phyloP scores from a whole-genome alignment of 2,329 filamentous ascomycete genomes.

The Paecilomyces fulvus region DNA sequence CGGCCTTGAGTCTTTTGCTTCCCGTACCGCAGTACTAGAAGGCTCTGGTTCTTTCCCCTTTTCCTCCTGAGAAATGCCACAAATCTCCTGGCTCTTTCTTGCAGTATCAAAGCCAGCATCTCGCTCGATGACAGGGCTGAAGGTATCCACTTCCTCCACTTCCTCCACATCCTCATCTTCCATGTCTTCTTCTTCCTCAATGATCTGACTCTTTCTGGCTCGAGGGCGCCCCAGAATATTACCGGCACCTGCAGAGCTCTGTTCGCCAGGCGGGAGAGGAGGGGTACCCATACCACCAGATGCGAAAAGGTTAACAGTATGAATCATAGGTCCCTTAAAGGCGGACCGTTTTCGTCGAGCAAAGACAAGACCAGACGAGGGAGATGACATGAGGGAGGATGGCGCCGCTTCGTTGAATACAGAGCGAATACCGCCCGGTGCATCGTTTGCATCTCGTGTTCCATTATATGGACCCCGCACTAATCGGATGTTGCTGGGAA shows the following conservation, averaged over 20 bases:
- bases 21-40: not conserved
- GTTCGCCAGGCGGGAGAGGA: slow-evolving; percentile 14
- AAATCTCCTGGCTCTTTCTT: not conserved
- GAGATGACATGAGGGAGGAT: slow-evolving; percentile 28
- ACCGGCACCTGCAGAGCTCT: slow-evolving; percentile 12
- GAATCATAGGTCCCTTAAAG: slow-evolving; percentile 38
- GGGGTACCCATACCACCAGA: slow-evolving; percentile 27
- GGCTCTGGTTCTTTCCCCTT: slow-evolving; percentile 6
- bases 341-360: slow-evolving; percentile 37
- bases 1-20: slow-evolving; percentile 11
- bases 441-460: slow-evolving; percentile 18
- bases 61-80: not conserved
- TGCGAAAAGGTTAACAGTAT: slow-evolving; percentile 27
- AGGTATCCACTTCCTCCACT: slow-evolving; percentile 36
- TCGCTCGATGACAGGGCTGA: slow-evolving; percentile 15
- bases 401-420: slow-evolving; percentile 32
- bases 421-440: slow-evolving; percentile 17
- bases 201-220: slow-evolving; percentile 34
- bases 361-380: slow-evolving; percentile 37
- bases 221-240: slow-evolving; percentile 15
- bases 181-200: slow-evolving; percentile 37
- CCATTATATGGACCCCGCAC: slow-evolving; percentile 48
- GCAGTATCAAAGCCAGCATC: not conserved
- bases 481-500: slow-evolving; percentile 79
- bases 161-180: slow-evolving; percentile 32